A percentile compares a stretch with the other conserved stretches of the same genome.
phyloP scores from a whole-genome alignment of 164 flowering plant genomes.

The Magnolia changhungtana region DNA sequence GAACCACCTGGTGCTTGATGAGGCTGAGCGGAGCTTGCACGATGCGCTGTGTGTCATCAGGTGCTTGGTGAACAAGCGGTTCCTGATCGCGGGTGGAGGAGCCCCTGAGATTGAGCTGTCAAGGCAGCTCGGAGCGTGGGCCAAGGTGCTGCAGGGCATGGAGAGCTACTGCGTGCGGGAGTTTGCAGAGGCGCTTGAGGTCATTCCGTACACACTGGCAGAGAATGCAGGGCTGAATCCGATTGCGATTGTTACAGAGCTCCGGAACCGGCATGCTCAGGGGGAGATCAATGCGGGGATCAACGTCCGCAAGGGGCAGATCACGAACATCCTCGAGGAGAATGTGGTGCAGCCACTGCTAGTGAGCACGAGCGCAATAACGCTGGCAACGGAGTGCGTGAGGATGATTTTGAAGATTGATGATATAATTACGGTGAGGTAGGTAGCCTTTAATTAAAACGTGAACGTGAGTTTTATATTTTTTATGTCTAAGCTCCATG shows the following conservation, averaged over 20 bases:
- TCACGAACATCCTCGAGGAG: slow-evolving; percentile 93
- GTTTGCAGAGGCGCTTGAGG: slow-evolving; percentile 96
- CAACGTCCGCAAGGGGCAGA: slow-evolving; percentile 98
- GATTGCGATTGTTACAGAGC: slow-evolving; percentile 82
- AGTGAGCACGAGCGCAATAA: slow-evolving; percentile 92
- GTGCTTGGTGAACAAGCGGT: slow-evolving; percentile 82
- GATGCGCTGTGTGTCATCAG: slow-evolving; percentile 92
- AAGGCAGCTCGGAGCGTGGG: slow-evolving; percentile 94
- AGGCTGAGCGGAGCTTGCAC: slow-evolving; percentile 95
- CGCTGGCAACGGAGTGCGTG: slow-evolving; percentile 90
- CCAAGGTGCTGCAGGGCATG: slow-evolving; percentile 91
- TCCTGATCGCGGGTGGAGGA: slow-evolving; percentile 96
- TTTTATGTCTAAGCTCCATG: not conserved
- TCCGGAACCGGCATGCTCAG: slow-evolving; percentile 90
- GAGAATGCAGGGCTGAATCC: slow-evolving; percentile 98
- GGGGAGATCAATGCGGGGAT: slow-evolving; percentile 96
- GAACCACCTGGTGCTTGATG: slow-evolving; percentile 85
- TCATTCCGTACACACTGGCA: slow-evolving; percentile 86
- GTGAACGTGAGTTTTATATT: not conserved
- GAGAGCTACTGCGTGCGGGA: slow-evolving; percentile 81
- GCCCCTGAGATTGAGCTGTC: slow-evolving; percentile 97
- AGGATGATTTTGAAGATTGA: slow-evolving; percentile 99
- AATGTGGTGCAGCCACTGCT: slow-evolving; percentile 97
- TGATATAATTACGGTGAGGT: slow-evolving; percentile 92
- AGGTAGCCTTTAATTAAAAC: slow-evolving; percentile 15